Evolutionary conservation across 495 filamentous ascomycete genomes (phyloP).

Genomic region (Trichoderma erinaceum): DNA sequence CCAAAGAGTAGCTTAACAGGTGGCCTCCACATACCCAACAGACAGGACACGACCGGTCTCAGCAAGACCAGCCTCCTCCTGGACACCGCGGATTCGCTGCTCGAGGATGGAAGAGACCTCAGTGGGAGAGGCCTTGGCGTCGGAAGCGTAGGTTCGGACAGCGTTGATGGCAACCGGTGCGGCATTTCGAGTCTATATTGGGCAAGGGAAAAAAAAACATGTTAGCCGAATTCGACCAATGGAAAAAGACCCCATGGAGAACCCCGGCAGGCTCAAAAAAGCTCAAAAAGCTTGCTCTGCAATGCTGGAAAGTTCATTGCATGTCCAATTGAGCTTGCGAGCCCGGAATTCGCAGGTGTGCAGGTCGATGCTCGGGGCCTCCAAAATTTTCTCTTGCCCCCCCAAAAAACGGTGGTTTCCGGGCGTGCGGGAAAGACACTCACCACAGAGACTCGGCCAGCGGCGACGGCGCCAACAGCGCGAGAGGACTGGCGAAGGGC

Average conservation of each 20-base stretch:
- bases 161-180: constrained; percentile 68
- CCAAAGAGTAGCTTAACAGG: not conserved
- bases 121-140: constrained; percentile 91
- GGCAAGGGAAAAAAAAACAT: constrained; percentile 36
- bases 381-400: not conserved
- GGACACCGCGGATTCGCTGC: constrained; percentile 95
- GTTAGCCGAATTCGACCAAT: constrained; percentile 41
- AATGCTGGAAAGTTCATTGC: constrained; percentile 21
- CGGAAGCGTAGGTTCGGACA: constrained; percentile 80
- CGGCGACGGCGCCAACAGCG: constrained; percentile 82
- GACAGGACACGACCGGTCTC: constrained; percentile 99
- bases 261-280: constrained; percentile 20
- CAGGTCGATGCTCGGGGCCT: constrained; percentile 23
- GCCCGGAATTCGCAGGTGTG: constrained; percentile 26
- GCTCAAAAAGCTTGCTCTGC: constrained; percentile 28
- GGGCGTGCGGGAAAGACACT: constrained; percentile 48
- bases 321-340: constrained; percentile 45
- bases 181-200: constrained; percentile 72
- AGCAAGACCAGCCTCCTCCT: constrained; percentile 92
- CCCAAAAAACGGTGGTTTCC: not conserved
- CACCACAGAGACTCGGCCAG: constrained; percentile 86
- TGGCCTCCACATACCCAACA: constrained; percentile 75
- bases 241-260: constrained; percentile 24
- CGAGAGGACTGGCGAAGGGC: constrained; percentile 92
- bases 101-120: constrained; percentile 99